Evolutionary conservation across 176 grass and related monocot genomes (phyloP), one percentile per base, ranked within the genome.

Genomic region (Hyparrhenia diplandra): DNA sequence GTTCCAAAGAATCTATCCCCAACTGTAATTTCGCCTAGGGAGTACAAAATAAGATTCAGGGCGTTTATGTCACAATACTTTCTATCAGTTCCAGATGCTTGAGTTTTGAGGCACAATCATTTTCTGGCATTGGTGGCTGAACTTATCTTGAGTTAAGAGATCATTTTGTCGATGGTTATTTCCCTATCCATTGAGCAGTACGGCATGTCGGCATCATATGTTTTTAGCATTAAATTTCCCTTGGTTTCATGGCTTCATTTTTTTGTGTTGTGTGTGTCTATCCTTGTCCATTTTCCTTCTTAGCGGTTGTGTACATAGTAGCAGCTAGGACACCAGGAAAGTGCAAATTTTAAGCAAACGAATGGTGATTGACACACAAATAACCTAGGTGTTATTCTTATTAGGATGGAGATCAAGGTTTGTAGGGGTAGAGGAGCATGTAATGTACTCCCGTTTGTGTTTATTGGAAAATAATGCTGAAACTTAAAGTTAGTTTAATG

Each of bases 31-130:
- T 91, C 86, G 11, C 92, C 92, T 11, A 98, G 83, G 83, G 90
- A 93, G 75, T 93, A 95, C 71, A 93, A 91, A 83, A 82, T 84
- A 79, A 87, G 90, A 85, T 93, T 95, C 72, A 94, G 95, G 41
- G 90, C 84, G 57, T 92, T 92, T 80, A 92, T 93, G 86, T 70
- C 88, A 41, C 82, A 80, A 16, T 81, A 94, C 66, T 87, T 94
- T 47, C 70, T 91, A 55, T 79, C 86, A 23, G 86, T 91, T 85
- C 88, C 92, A 71, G 90, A 93, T 71, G 73, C 61, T 66, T 94
- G 88, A 91, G 74, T 18, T 52, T 71, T 8, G 69, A 86, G 64
- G 80, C 49, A 14, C 71, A 60, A 34, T 29, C 76, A 43, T 88
- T 68, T 65, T 21, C 45, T 84, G 82, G 23, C 43, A n/a, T 52